Percentiles rank a stretch among this genome's conserved stretches.
Evolutionary conservation across 2,329 filamentous ascomycete species (phyloP).

Genomic region (Penicillium psychrosexuale): DNA sequence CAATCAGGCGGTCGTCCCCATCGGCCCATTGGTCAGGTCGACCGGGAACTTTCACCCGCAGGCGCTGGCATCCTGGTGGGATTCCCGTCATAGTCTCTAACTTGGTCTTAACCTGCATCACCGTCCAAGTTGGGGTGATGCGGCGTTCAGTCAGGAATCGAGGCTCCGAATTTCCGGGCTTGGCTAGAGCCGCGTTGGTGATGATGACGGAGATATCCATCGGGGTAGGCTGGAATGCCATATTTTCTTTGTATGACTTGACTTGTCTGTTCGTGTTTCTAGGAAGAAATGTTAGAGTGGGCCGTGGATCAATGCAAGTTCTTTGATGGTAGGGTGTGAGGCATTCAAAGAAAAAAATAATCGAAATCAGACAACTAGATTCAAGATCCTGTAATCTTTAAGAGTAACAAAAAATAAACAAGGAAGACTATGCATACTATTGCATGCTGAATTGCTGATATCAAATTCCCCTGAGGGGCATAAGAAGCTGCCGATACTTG

Average conservation of each 20-base stretch:
- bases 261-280: neutral
- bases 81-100: slow-evolving; percentile 92
- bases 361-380: neutral
- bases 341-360: neutral
- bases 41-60: slow-evolving; percentile 66
- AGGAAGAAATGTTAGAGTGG: neutral
- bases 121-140: slow-evolving; percentile 87
- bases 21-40: slow-evolving; percentile 59
- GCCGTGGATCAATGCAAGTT: neutral
- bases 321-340: neutral
- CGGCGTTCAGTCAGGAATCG: slow-evolving; percentile 73
- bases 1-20: slow-evolving; percentile 69
- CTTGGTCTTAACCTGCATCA: slow-evolving; percentile 77
- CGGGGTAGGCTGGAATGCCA: slow-evolving; percentile 40
- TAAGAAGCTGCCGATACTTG: neutral
- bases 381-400: neutral
- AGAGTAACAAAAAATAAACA: neutral
- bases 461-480: slow-evolving; percentile 1
- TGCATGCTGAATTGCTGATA: slow-evolving; percentile 7
- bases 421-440: neutral
- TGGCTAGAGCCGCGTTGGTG: slow-evolving; percentile 28
- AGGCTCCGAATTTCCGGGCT: slow-evolving; percentile 23
- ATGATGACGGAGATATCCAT: slow-evolving; percentile 41
- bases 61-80: slow-evolving; percentile 72
- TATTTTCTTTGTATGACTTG: slow-evolving; percentile 10